Evolutionary conservation across 2,329 filamentous ascomycete genomes (phyloP), one percentile per base, ranked within the genome.

Genomic region (Nannizzia gypsea): DNA sequence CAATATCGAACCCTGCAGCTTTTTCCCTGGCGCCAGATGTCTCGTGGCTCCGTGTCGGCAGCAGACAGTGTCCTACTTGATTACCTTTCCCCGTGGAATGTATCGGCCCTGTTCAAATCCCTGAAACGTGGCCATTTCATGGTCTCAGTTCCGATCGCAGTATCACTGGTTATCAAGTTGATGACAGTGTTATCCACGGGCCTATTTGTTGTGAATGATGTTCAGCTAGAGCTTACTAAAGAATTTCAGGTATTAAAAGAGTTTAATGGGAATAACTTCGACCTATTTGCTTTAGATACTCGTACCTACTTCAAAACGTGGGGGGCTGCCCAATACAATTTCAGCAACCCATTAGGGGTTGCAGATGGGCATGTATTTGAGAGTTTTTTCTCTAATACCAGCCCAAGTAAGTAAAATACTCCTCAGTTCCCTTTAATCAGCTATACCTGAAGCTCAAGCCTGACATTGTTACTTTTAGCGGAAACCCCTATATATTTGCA

Each of bases 11-110:
- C 56, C 6, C 6, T 13, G 9, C 62, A 63, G 44, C n/a, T 63
- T n/a, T 60, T 60, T 50, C 62, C 62, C 0, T 63, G 62, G 62
- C n/a, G 56, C 28, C 20, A 60, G n/a, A 63, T 63, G 62, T 20
- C 6, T 6, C 56, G 22, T 6, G 60, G 59, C 1, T 55, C 28
- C n/a, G 58, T 58, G 8, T 26, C 59, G 15, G 55, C 60, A 13
- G 62, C 62, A 17, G 46, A 62, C 22, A 60, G 60, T 28, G 46
- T 63, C 6, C 57, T 59, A 8, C 60, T 62, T 3, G 62, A 63
- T 48, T 63, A 62, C 13, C 13, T 63, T 17, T 63, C 60, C 3
- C 28, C 52, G 24, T 60, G 55, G 60, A 63, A 62, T 22, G 17
- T 63, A 31, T 22, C 38, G 44, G 56, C 55, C 3, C 56, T 63